These are phyloP conservation scores for Claviceps sorghi DNA, from an alignment of 2,329 filamentous ascomycete species.

Conservation along the genomic window DNA sequence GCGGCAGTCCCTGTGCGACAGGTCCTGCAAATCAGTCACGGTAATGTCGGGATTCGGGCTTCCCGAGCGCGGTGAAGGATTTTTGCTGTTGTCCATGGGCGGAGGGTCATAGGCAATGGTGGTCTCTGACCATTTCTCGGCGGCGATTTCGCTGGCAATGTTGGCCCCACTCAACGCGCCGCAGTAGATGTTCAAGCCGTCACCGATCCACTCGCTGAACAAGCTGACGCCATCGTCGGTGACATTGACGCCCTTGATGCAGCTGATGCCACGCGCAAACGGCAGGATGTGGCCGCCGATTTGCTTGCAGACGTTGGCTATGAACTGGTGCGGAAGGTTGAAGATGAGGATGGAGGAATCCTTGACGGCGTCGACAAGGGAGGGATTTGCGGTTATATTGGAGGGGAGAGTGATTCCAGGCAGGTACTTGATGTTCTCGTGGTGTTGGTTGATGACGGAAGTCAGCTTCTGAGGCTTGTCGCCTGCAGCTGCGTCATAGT, in stretches of 20 bases:
- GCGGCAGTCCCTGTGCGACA: conserved; percentile 54
- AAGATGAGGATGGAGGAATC: conserved; percentile 84
- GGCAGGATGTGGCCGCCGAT: conserved; percentile 80
- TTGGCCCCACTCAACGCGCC: conserved; percentile 92
- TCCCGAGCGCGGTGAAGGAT: conserved; percentile 38
- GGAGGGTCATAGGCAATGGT: conserved; percentile 95
- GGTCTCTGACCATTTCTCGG: conserved; percentile 93
- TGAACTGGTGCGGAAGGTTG: conserved; percentile 95
- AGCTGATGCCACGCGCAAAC: conserved; percentile 85
- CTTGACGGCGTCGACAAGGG: conserved; percentile 63
- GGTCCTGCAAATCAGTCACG: conserved; percentile 39
- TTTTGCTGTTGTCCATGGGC: conserved; percentile 60
- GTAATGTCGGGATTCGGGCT: conserved; percentile 36
- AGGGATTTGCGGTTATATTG: conserved; percentile 76
- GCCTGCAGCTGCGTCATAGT: conserved; percentile 51
- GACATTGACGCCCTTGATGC: conserved; percentile 96
- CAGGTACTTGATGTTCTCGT: conserved; percentile 98
- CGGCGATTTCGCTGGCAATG: conserved; percentile 86
- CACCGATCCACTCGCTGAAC: conserved; percentile 90
- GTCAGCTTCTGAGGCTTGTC: conserved; percentile 75
- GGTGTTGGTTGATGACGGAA: conserved; percentile 71
- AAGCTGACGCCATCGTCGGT: conserved; percentile 72
- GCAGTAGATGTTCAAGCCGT: conserved; percentile 86
- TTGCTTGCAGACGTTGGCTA: conserved; percentile 69
- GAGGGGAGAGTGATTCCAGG: conserved; percentile 69